phyloP scores from a whole-genome alignment of 2,329 filamentous ascomycete species.

The Cladophialophora bantiana region DNA sequence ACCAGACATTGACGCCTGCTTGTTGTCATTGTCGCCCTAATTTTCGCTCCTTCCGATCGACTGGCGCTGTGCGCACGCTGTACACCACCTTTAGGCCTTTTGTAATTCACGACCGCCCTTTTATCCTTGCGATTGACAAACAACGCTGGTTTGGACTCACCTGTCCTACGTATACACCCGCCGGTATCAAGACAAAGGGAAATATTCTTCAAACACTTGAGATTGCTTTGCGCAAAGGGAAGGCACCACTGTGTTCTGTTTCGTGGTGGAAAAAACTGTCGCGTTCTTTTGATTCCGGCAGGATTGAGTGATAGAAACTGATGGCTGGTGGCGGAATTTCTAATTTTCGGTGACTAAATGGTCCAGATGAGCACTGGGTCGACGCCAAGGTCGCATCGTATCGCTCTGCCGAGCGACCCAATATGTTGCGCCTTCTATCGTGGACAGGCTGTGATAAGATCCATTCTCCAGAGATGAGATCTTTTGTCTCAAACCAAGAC shows the following conservation, averaged over 20 bases:
- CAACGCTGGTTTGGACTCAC: constrained; percentile 14
- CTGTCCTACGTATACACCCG: constrained; percentile 7
- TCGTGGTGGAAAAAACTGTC: neutral
- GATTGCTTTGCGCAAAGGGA: constrained; percentile 4
- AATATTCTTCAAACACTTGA: neutral
- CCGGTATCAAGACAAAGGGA: neutral
- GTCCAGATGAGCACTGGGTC: constrained; percentile 26
- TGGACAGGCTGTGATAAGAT: constrained; percentile 58
- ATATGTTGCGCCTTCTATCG: constrained; percentile 57
- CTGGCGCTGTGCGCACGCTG: constrained; percentile 36
- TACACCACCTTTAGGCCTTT: constrained; percentile 26
- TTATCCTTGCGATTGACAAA: constrained; percentile 13
- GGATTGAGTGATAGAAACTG: constrained; percentile 13
- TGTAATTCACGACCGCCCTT: constrained; percentile 26
- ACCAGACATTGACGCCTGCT: constrained; percentile 11
- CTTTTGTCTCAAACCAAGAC: constrained; percentile 49
- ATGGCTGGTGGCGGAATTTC: constrained; percentile 31
- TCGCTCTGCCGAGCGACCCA: constrained; percentile 24
- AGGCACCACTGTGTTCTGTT: neutral
- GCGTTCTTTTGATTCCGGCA: neutral
- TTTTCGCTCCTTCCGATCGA: constrained; percentile 23
- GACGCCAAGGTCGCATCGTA: constrained; percentile 18
- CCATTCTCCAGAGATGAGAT: constrained; percentile 53
- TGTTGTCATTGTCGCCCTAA: constrained; percentile 21
- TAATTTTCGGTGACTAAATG: constrained; percentile 31